A percentile compares a stretch with the other conserved stretches of the same genome.
Conservation (phyloP, 2,329 filamentous ascomycete species). For the Scleromitrula shiraiana region DNA sequence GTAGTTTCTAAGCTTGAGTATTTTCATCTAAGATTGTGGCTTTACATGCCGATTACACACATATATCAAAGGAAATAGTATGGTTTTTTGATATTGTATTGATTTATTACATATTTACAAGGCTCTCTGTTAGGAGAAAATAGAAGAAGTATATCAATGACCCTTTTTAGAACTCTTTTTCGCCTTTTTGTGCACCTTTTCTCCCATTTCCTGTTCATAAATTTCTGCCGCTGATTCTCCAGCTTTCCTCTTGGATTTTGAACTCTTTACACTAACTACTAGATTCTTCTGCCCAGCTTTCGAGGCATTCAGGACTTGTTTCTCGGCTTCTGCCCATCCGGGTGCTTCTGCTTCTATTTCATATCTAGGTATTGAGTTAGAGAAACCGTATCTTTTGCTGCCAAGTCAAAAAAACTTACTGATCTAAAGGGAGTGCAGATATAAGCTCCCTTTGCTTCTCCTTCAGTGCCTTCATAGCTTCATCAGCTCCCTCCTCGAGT, state of each 20-base stretch:
- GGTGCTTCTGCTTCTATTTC: conserved; percentile 56
- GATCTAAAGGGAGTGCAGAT: conserved; percentile 80
- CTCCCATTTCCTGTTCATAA: conserved; percentile 51
- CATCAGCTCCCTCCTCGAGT: conserved; percentile 72
- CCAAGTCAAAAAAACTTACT: conserved; percentile 46
- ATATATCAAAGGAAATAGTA: too few species aligned
- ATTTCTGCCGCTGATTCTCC: conserved; percentile 49
- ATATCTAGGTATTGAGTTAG: conserved; percentile 40
- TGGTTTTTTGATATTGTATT: too few species aligned
- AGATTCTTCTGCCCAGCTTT: conserved; percentile 49
- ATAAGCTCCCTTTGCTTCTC: conserved; percentile 83
- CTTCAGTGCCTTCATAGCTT: conserved; percentile 61
- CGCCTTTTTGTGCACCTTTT: conserved; percentile 43
- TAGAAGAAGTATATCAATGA: conserved; percentile 3
- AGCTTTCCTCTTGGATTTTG: conserved; percentile 69
- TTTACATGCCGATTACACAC: neutral
- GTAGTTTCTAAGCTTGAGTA: too few species aligned
- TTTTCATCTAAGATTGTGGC: too few species aligned
- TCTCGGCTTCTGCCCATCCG: conserved; percentile 64
- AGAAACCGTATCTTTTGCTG: neutral
- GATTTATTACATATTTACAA: neutral
- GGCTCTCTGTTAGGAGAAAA: too few species aligned
- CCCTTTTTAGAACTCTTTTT: conserved; percentile 39
- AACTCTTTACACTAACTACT: conserved; percentile 76
- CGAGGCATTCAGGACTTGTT: conserved; percentile 55